These are phyloP conservation scores for Penicillium sp. DNA, from an alignment of 2,329 filamentous ascomycete genomes.

Conservation along the genomic window DNA sequence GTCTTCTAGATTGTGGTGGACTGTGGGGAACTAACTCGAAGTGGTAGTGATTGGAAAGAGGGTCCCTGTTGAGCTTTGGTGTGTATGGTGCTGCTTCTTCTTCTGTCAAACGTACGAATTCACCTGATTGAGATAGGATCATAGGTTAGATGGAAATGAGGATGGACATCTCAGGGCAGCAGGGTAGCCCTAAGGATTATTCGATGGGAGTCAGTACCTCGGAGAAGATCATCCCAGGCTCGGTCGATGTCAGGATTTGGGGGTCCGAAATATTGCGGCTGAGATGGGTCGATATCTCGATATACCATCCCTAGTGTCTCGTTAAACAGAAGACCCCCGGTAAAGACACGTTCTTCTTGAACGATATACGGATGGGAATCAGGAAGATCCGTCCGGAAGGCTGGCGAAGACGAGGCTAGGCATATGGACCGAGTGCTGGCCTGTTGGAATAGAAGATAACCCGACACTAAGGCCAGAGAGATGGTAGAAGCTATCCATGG, in stretches of 20 bases:
- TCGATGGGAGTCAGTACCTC: not conserved
- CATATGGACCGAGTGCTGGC: not conserved
- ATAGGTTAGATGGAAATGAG: not conserved
- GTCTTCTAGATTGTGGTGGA: too few species aligned
- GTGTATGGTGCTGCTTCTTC: constrained; percentile 1
- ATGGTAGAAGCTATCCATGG: not conserved
- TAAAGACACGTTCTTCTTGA: too few species aligned
- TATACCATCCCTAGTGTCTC: too few species aligned
- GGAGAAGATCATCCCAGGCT: not conserved
- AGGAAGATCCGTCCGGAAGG: not conserved
- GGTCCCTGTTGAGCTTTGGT: not conserved
- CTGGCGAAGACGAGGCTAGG: not conserved
- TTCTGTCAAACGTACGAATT: not conserved
- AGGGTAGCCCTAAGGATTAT: not conserved
- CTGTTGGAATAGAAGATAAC: not conserved
- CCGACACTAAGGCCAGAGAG: not conserved
- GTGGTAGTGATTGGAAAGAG: not conserved
- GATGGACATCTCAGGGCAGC: not conserved
- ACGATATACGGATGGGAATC: too few species aligned
- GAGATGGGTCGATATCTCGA: too few species aligned
- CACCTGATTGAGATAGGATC: not conserved
- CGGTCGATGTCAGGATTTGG: not conserved
- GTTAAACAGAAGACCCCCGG: too few species aligned
- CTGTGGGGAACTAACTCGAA: not conserved
- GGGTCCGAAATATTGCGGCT: constrained; percentile 1